Evolutionary conservation across 148 eudicot species (phyloP).

Genomic region (Oxyria digyna): DNA sequence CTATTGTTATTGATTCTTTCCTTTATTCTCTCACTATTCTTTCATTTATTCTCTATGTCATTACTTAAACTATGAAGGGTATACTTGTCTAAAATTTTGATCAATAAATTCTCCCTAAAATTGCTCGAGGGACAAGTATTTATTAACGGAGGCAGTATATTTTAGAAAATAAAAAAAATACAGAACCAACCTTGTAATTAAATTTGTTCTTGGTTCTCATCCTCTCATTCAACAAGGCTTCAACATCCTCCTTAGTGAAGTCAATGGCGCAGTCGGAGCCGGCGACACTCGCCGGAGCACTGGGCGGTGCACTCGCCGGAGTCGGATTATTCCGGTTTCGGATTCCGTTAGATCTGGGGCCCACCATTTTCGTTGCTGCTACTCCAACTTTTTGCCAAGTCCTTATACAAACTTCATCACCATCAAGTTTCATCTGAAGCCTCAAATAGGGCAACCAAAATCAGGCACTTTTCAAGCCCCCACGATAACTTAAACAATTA

Average conservation of each 20-base stretch:
- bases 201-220: constrained; percentile 71
- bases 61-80: too few relatives aligned
- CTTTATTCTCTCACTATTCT: too few relatives aligned
- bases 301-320: constrained; percentile 33
- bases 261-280: constrained; percentile 67
- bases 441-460: constrained; percentile 6
- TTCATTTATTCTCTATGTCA: too few relatives aligned
- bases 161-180: background rate
- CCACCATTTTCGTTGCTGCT: constrained; percentile 27
- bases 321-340: constrained; percentile 40
- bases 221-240: constrained; percentile 67
- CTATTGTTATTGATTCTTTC: too few relatives aligned
- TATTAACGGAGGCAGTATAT: too few relatives aligned
- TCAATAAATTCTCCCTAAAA: too few relatives aligned
- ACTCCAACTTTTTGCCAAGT: constrained; percentile 32
- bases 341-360: constrained; percentile 35
- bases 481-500: background rate
- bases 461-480: constrained; percentile 4
- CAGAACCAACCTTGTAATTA: constrained; percentile 46
- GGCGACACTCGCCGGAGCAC: constrained; percentile 50
- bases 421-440: constrained; percentile 24
- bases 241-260: constrained; percentile 71
- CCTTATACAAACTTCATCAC: constrained; percentile 22
- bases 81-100: too few relatives aligned
- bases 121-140: too few relatives aligned